Conservation (phyloP, 176 grass and related monocot genomes). For the sorghum (Sorghum bicolor) region DNA sequence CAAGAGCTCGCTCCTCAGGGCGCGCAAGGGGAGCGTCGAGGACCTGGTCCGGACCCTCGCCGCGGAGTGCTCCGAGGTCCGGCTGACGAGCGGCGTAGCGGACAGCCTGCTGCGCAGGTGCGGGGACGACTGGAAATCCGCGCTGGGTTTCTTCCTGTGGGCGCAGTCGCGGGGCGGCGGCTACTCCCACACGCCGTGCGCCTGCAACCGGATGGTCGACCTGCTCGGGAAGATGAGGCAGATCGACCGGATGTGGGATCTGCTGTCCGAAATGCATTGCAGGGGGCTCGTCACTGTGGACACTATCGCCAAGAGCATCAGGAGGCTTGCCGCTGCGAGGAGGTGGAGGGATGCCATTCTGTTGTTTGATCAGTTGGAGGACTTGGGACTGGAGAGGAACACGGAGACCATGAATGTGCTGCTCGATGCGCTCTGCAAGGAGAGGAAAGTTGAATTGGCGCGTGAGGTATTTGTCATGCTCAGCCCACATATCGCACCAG, state of each 20-base stretch:
- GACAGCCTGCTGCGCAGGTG: constrained; percentile 62
- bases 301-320: constrained; percentile 66
- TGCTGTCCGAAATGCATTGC: constrained; percentile 54
- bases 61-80: constrained; percentile 39
- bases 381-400: constrained; percentile 61
- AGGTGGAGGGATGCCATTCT: constrained; percentile 64
- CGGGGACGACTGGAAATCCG: constrained; percentile 85
- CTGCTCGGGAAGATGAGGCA: constrained; percentile 84
- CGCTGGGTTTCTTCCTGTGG: constrained; percentile 76
- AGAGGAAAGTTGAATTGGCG: constrained; percentile 68
- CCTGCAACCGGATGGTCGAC: constrained; percentile 75
- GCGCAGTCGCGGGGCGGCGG: constrained; percentile 46
- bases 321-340: constrained; percentile 70
- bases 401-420: constrained; percentile 75
- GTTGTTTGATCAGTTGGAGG: constrained; percentile 69
- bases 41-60: constrained; percentile 51
- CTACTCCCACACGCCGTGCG: constrained; percentile 57
- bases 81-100: constrained; percentile 47
- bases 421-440: constrained; percentile 83
- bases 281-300: constrained; percentile 55
- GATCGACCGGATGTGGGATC: constrained; percentile 70
- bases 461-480: constrained; percentile 51
- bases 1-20: constrained; percentile 48
- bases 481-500: constrained; percentile 50
- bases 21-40: constrained; percentile 45